phyloP scores from a whole-genome alignment of 2,329 filamentous ascomycete genomes.

The Xylariales sp. region DNA sequence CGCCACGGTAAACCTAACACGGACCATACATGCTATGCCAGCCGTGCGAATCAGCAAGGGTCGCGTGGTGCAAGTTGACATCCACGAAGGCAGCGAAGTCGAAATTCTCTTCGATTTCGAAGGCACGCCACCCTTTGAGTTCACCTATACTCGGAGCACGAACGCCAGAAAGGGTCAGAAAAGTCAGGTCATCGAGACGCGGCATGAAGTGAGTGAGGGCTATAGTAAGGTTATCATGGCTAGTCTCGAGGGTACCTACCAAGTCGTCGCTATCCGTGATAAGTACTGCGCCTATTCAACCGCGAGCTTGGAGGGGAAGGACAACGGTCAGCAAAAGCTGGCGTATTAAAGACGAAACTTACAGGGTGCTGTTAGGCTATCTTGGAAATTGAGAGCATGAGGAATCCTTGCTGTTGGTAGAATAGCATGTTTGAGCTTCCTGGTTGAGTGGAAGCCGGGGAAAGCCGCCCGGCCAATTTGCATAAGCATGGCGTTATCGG shows the following conservation, averaged over 20 bases:
- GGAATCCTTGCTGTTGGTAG: constrained; percentile 11
- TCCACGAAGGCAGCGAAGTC: constrained; percentile 94
- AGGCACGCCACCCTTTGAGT: constrained; percentile 96
- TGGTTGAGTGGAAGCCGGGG: constrained; percentile 22
- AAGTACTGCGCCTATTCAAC: constrained; percentile 90
- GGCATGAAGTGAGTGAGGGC: constrained; percentile 86
- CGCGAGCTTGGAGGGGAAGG: constrained; percentile 65
- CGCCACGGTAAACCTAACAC: constrained; percentile 80
- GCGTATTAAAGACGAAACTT: constrained; percentile 42
- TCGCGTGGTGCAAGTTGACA: constrained; percentile 83
- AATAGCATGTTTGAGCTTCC: constrained; percentile 30
- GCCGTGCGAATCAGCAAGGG: constrained; percentile 92
- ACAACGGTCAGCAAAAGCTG: constrained; percentile 57
- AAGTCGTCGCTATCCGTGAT: constrained; percentile 96
- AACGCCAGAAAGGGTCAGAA: constrained; percentile 85
- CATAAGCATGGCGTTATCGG: constrained; percentile 43
- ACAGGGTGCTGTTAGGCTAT: constrained; percentile 8
- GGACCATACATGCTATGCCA: constrained; percentile 90
- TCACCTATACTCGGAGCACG: constrained; percentile 92
- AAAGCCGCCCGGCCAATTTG: constrained; percentile 35
- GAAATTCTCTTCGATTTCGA: constrained; percentile 96
- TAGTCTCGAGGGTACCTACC: constrained; percentile 95
- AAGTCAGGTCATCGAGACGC: constrained; percentile 86
- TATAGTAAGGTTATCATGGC: constrained; percentile 84
- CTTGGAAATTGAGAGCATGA: constrained; percentile 34